These are phyloP conservation scores for Colletotrichum eleusines DNA, from an alignment of 2,329 filamentous ascomycete genomes.

Conservation along the genomic window DNA sequence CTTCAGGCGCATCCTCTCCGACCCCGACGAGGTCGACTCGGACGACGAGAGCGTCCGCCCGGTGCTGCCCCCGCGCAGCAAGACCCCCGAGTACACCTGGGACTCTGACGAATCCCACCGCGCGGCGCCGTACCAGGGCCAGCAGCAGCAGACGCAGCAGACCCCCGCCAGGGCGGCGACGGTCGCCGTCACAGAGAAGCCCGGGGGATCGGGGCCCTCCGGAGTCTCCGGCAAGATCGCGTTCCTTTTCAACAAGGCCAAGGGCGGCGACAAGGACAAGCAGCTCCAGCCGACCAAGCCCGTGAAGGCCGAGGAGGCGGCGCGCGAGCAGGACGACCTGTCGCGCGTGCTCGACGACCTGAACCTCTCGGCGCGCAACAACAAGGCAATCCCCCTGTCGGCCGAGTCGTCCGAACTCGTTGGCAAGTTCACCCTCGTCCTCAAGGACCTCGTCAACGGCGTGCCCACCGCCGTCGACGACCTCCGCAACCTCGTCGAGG, in stretches of 20 bases:
- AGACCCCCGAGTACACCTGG: conserved; percentile 64
- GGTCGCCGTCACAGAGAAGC: conserved; percentile 49
- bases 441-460: conserved; percentile 92
- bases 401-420: conserved; percentile 86
- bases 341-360: conserved; percentile 84
- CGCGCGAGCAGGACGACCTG: conserved; percentile 76
- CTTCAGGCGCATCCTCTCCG: conserved; percentile 65
- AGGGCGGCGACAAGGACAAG: conserved; percentile 56
- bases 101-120: conserved; percentile 48
- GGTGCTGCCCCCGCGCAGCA: conserved; percentile 66
- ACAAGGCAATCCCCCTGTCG: conserved; percentile 87
- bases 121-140: conserved; percentile 21
- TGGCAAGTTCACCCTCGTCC: conserved; percentile 85
- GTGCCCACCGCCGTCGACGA: conserved; percentile 95
- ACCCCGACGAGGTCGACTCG: conserved; percentile 44
- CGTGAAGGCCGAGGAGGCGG: conserved; percentile 56
- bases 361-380: conserved; percentile 86
- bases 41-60: conserved; percentile 59
- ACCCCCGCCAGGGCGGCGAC: conserved; percentile 43
- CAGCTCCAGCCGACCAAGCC: conserved; percentile 48
- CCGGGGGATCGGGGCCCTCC: background rate
- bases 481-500: conserved; percentile 73
- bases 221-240: conserved; percentile 51
- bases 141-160: no score
- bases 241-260: conserved; percentile 50